Evolutionary conservation across 441 rosid genomes (phyloP), one percentile per base, ranked within the genome.

Genomic region (Arabidopsis lyrata): DNA sequence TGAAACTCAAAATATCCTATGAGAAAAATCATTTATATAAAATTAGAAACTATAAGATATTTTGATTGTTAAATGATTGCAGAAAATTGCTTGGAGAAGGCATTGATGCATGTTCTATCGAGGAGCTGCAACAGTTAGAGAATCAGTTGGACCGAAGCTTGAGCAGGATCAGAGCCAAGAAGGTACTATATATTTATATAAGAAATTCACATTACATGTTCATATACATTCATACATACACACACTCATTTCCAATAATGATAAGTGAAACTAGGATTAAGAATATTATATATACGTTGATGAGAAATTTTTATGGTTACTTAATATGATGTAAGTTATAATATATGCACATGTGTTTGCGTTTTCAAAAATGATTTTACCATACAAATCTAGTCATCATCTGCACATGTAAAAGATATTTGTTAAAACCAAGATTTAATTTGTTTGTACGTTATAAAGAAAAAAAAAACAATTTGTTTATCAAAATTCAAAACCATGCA

Each of bases 81-180:
- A 91, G 98, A 22, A 89, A 83, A 75, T 71, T 94, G 49, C 67
- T 83, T 8, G 98, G 97, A 76, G 81, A 83, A 59, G 89, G 85
- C 52, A 68, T 86, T 66, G 92, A 83, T 66, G 32, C 56, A 14
- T 90, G 91, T 68, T 77, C 87, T 2, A 27, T 76, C 2, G 89
- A 87, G 53, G 98, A 94, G 70, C 84, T 94, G 16, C 82, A 83
- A 53, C 88, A 82, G 44, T 31, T 88, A 49, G 97, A 91, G 81
- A 90, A 70, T 75, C 97, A 91, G 70, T 18, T 94, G 74, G 95
- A 86, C 15, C 83, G 85, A 77, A 72, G 98, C 86, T 84, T 94
- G 52, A 74, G 72, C 75, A 86, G 66, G 78, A 85, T 88, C 47
- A 86, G 97, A 82, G 85, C 93, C 31, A 87, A 83, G 84, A 91